A percentile compares a stretch with the other conserved stretches of the same genome.
phyloP scores from a whole-genome alignment of 2,329 filamentous ascomycete genomes.

The Fusarium ramigenum region DNA sequence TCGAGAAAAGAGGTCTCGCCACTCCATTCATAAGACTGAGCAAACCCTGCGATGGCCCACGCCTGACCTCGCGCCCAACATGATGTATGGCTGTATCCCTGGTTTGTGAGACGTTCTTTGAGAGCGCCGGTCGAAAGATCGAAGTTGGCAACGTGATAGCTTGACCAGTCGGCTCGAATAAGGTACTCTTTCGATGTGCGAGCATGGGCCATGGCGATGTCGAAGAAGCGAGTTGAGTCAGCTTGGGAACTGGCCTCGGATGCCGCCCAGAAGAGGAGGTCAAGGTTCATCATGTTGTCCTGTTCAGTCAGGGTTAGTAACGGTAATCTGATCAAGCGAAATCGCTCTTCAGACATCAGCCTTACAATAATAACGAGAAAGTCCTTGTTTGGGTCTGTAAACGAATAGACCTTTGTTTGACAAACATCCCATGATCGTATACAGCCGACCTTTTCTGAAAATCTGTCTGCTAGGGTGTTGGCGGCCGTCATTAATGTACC shows the following conservation, averaged over 20 bases:
- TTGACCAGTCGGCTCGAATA: conserved; percentile 50
- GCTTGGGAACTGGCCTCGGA: background rate
- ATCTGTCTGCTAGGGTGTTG: conserved; percentile 50
- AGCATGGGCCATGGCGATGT: conserved; percentile 53
- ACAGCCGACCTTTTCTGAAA: conserved; percentile 45
- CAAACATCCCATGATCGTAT: conserved; percentile 57
- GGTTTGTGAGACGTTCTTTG: conserved; percentile 56
- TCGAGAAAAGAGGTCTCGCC: conserved; percentile 52
- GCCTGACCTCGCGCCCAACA: conserved; percentile 60
- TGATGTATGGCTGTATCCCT: conserved; percentile 54
- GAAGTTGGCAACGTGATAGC: conserved; percentile 58
- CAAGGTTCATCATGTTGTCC: conserved; percentile 55
- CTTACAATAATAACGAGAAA: conserved; percentile 55
- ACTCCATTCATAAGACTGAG: conserved; percentile 58
- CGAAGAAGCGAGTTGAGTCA: conserved; percentile 30
- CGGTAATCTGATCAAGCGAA: too few species aligned
- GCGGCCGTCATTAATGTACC: conserved; percentile 48
- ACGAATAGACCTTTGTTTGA: conserved; percentile 51
- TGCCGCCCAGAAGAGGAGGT: conserved; percentile 54
- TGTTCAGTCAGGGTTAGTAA: conserved; percentile 23
- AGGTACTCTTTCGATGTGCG: conserved; percentile 51
- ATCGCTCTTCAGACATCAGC: too few species aligned
- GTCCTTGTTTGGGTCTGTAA: conserved; percentile 47
- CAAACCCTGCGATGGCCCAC: conserved; percentile 59
- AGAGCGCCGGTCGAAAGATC: conserved; percentile 51